These are phyloP conservation scores for Pseudocercospora fuligena DNA, from an alignment of 2,329 filamentous ascomycete species.

Conservation along the genomic window DNA sequence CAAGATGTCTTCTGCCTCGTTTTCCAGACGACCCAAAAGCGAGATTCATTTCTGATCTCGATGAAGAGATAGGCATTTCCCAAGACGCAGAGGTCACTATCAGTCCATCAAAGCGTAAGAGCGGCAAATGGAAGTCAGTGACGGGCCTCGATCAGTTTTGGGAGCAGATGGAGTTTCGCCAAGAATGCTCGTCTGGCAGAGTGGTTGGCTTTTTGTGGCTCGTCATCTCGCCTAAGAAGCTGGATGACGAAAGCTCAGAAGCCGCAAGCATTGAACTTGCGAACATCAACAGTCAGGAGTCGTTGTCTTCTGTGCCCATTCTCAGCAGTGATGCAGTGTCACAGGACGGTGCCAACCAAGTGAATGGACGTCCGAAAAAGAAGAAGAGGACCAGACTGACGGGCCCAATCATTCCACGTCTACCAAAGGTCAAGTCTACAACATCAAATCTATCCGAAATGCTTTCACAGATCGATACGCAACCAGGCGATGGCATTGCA, in stretches of 20 bases:
- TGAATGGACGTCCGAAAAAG: slow-evolving; percentile 14
- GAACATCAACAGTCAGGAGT: slow-evolving; percentile 30
- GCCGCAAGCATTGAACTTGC: not conserved
- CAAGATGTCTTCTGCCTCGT: slow-evolving; percentile 79
- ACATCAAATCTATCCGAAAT: slow-evolving; percentile 31
- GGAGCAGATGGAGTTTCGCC: slow-evolving; percentile 97
- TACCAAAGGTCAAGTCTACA: slow-evolving; percentile 53
- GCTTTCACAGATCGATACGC: slow-evolving; percentile 21
- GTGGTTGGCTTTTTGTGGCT: slow-evolving; percentile 96
- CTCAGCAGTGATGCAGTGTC: slow-evolving; percentile 15
- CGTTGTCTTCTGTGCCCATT: slow-evolving; percentile 6
- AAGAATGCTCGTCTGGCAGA: slow-evolving; percentile 91
- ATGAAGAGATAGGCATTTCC: slow-evolving; percentile 66
- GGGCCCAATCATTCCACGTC: slow-evolving; percentile 66
- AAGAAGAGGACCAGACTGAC: slow-evolving; percentile 50
- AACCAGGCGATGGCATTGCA: slow-evolving; percentile 27
- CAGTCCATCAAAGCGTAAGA: slow-evolving; percentile 52
- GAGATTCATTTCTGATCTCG: slow-evolving; percentile 83
- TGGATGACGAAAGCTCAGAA: slow-evolving; percentile 11
- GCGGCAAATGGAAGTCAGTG: slow-evolving; percentile 81
- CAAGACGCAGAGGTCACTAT: slow-evolving; percentile 39
- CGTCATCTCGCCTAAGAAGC: slow-evolving; percentile 67
- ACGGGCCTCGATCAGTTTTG: slow-evolving; percentile 89
- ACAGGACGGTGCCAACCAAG: not conserved
- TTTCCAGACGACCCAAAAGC: slow-evolving; percentile 97